phyloP scores from a whole-genome alignment of 2,329 filamentous ascomycete species.

The Paecilomyces sp. region DNA sequence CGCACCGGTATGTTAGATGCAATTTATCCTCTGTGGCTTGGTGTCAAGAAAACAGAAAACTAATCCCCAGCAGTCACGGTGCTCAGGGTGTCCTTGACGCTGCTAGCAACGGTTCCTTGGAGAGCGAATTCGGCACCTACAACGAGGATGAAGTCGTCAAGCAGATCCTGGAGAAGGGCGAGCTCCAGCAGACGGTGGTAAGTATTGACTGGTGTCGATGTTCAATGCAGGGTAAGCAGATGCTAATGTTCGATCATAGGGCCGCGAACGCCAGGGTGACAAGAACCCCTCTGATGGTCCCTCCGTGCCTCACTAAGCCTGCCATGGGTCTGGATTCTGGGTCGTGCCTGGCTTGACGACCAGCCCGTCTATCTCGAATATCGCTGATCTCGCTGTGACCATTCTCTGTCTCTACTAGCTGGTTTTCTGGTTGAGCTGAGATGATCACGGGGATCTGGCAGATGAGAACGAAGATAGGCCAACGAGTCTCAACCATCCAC shows the following conservation, averaged over 20 bases:
- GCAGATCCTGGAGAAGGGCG: constrained; percentile 72
- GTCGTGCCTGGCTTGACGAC: neutral
- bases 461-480: neutral
- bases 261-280: constrained; percentile 21
- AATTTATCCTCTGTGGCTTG: neutral
- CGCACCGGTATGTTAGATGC: constrained; percentile 65
- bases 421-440: neutral
- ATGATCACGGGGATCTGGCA: neutral
- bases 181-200: constrained; percentile 56
- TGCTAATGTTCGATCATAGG: constrained; percentile 12
- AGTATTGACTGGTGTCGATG: constrained; percentile 10
- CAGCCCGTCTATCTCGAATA: neutral
- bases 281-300: constrained; percentile 21
- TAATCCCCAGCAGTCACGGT: constrained; percentile 59
- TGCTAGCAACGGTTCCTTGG: constrained; percentile 66
- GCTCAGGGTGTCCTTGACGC: constrained; percentile 70
- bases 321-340: neutral
- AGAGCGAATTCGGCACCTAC: constrained; percentile 80
- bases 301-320: neutral
- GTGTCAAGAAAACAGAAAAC: neutral
- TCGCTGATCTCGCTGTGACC: neutral
- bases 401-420: neutral
- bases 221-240: neutral
- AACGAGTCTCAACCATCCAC: neutral
- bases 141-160: constrained; percentile 74